Conservation (phyloP, 192 early-diverging fungal species). For the Mortierella hygrophila region DNA sequence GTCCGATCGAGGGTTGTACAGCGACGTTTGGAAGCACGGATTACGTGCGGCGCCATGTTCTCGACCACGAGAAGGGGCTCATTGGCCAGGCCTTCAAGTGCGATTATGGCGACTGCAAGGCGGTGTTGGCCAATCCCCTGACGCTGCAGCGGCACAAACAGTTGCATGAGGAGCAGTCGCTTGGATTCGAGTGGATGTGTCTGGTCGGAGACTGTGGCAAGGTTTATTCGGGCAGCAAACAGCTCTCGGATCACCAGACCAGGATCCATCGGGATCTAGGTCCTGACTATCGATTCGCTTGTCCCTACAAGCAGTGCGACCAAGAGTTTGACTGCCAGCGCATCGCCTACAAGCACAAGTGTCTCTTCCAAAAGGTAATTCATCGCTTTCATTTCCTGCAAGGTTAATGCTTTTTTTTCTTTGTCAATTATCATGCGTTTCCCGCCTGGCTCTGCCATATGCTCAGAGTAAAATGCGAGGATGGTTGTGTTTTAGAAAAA, state of each 20-base stretch:
- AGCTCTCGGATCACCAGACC: slow-evolving; percentile 49
- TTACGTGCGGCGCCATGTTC: slow-evolving; percentile 52
- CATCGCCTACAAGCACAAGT: slow-evolving; percentile 47
- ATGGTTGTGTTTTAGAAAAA: neutral
- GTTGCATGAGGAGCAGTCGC: slow-evolving; percentile 49
- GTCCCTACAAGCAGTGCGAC: slow-evolving; percentile 34
- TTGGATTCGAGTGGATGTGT: slow-evolving; percentile 52
- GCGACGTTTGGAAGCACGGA: slow-evolving; percentile 52
- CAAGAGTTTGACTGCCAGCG: slow-evolving; percentile 44
- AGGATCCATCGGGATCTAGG: slow-evolving; percentile 53
- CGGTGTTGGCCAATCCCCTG: slow-evolving; percentile 49
- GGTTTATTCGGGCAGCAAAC: slow-evolving; percentile 51
- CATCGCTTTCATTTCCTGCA: neutral
- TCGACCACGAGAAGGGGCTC: slow-evolving; percentile 55
- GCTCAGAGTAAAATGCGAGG: neutral
- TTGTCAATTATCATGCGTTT: neutral
- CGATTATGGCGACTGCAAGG: slow-evolving; percentile 46
- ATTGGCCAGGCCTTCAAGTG: slow-evolving; percentile 45
- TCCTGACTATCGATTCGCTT: slow-evolving; percentile 27
- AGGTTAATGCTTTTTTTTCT: neutral
- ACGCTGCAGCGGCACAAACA: slow-evolving; percentile 55
- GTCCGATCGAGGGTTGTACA: slow-evolving; percentile 38
- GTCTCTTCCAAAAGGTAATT: slow-evolving; percentile 44
- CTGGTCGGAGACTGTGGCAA: slow-evolving; percentile 38
- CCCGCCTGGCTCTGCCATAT: neutral